A percentile compares a stretch with the other conserved stretches of the same genome.
These are phyloP conservation scores for Gyromitra esculenta DNA, from an alignment of 2,329 filamentous ascomycete species.

Conservation along the genomic window DNA sequence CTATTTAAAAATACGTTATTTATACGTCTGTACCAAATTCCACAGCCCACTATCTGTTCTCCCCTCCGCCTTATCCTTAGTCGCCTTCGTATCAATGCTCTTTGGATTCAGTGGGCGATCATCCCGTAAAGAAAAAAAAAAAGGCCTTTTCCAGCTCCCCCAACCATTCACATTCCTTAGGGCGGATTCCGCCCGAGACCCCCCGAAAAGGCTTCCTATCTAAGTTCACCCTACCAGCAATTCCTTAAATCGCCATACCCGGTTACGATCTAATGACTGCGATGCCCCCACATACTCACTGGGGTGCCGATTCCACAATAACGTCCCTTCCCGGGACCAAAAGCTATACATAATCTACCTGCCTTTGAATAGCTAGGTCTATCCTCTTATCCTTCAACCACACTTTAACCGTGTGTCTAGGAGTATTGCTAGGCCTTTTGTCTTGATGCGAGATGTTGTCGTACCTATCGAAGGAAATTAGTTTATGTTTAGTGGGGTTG, in stretches of 20 bases:
- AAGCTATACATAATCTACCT: slow-evolving; percentile 11
- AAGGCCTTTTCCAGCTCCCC: background rate
- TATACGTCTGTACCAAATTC: background rate
- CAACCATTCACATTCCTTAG: background rate
- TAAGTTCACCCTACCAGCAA: background rate
- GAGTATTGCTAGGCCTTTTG: slow-evolving; percentile 22
- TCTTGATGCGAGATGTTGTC: slow-evolving; percentile 5
- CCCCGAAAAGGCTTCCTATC: background rate
- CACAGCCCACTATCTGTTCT: background rate
- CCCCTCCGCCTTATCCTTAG: background rate
- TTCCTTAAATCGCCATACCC: background rate
- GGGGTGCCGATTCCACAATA: background rate
- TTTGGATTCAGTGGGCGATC: background rate
- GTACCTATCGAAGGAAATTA: background rate
- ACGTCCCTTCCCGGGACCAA: background rate
- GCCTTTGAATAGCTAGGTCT: background rate
- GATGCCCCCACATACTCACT: background rate
- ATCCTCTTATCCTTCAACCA: background rate
- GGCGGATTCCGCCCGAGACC: too few relatives aligned
- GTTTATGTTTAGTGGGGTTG: background rate
- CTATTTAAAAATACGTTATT: background rate
- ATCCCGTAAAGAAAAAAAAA: background rate
- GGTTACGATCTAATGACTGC: background rate
- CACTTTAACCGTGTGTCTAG: slow-evolving; percentile 52
- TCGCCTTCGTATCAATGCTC: slow-evolving; percentile 8